A percentile compares a stretch with the other conserved stretches of the same genome.
These are phyloP conservation scores for Borovskyia barvae DNA, from an alignment of 208 protist species.

Conservation along the genomic window DNA sequence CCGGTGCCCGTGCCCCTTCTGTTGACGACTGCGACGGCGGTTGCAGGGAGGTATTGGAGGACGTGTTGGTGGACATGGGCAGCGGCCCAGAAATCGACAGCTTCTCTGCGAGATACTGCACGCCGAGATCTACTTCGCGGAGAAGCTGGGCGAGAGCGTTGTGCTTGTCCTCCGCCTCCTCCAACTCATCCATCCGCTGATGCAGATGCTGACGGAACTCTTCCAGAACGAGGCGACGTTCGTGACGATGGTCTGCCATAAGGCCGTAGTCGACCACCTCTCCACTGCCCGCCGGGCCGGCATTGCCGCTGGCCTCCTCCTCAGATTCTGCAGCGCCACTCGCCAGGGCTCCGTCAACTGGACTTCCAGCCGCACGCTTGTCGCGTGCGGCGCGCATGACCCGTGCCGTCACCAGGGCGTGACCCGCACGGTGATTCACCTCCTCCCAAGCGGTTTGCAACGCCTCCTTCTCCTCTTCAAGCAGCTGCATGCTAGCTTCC, in stretches of 20 bases:
- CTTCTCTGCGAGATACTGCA: constrained; percentile 90
- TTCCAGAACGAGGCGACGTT: constrained; percentile 68
- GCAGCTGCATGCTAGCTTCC: constrained; percentile 42
- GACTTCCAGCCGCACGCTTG: not conserved
- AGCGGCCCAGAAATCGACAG: constrained; percentile 30
- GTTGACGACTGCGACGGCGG: not conserved
- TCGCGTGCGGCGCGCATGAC: constrained; percentile 44
- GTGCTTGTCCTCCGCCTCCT: constrained; percentile 58
- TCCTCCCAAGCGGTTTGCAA: constrained; percentile 72
- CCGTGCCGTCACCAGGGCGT: constrained; percentile 30
- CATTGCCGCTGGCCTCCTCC: constrained; percentile 1
- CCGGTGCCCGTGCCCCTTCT: constrained; percentile 1
- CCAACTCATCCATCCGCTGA: constrained; percentile 52
- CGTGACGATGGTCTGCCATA: constrained; percentile 45
- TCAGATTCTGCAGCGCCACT: constrained; percentile 2
- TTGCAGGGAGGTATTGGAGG: not conserved
- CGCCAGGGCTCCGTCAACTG: not conserved
- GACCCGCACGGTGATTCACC: constrained; percentile 66
- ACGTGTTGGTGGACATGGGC: constrained; percentile 1
- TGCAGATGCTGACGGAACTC: constrained; percentile 90
- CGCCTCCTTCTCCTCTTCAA: constrained; percentile 50
- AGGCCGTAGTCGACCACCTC: constrained; percentile 47
- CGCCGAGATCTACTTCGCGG: constrained; percentile 84
- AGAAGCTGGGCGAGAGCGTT: constrained; percentile 73
- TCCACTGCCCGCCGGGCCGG: constrained; percentile 3